Percentiles rank a stretch among this genome's conserved stretches.
Evolutionary conservation across 345 rosid species (phyloP).

Genomic region (Syzygium jambos): DNA sequence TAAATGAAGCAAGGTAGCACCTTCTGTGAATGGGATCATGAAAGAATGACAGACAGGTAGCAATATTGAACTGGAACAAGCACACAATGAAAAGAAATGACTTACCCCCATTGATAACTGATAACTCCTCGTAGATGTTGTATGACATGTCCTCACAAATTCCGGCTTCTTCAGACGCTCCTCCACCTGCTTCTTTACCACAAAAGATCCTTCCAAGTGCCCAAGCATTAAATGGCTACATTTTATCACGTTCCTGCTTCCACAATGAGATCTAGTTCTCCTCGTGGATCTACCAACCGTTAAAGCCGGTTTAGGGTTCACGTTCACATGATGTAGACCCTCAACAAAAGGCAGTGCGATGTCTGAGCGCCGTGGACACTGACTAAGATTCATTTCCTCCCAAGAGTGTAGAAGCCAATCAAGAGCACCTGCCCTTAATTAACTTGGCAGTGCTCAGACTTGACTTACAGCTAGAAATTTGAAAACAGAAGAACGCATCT

Average conservation of each 20-base stretch:
- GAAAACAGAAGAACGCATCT: not conserved
- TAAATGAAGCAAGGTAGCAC: not conserved
- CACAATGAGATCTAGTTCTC: conserved; percentile 5
- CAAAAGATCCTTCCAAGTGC: too few relatives aligned
- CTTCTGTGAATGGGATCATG: not conserved
- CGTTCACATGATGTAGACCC: conserved; percentile 15
- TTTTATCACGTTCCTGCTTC: conserved; percentile 5
- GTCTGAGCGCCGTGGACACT: conserved; percentile 7
- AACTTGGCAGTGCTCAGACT: not conserved
- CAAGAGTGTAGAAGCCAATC: not conserved
- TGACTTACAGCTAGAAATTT: not conserved
- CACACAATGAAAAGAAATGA: too few relatives aligned
- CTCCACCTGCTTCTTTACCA: too few relatives aligned
- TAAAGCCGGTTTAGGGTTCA: conserved; percentile 15
- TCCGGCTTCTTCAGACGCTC: too few relatives aligned
- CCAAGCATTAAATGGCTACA: too few relatives aligned
- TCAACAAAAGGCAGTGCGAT: conserved; percentile 22
- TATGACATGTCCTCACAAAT: too few relatives aligned
- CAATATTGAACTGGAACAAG: not conserved
- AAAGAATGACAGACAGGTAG: not conserved
- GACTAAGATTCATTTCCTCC: not conserved
- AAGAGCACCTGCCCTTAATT: not conserved
- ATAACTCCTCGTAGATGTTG: too few relatives aligned
- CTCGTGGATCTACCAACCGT: conserved; percentile 14
- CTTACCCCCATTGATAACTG: too few relatives aligned